Percentiles rank a stretch among this genome's conserved stretches.
Evolutionary conservation across 257 asterid species (phyloP).

Genomic region (Paulownia fortunei): DNA sequence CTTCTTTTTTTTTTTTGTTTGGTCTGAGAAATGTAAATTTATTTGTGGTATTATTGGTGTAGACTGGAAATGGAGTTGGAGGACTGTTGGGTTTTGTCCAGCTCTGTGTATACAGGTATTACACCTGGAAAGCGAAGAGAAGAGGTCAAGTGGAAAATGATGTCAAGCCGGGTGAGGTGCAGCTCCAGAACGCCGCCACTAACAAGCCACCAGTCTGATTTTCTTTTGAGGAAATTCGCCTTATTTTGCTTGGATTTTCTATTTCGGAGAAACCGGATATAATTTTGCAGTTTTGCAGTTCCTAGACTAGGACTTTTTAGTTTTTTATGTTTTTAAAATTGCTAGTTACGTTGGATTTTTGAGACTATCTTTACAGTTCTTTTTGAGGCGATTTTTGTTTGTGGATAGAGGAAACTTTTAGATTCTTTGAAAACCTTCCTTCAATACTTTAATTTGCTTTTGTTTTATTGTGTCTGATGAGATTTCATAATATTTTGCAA

Average conservation of each 20-base stretch:
- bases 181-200: constrained; percentile 22
- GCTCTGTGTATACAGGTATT: constrained; percentile 39
- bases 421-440: too few species aligned
- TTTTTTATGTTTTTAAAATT: background rate
- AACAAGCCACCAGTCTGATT: constrained; percentile 12
- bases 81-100: constrained; percentile 44
- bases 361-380: background rate
- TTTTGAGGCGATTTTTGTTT: background rate
- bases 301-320: background rate
- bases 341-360: background rate
- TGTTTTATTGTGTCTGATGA: too few species aligned
- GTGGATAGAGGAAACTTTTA: too few species aligned
- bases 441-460: too few species aligned
- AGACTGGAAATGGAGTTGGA: constrained; percentile 72
- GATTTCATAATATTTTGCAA: too few species aligned
- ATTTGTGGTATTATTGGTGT: background rate
- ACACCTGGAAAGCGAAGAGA: constrained; percentile 10
- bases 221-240: background rate
- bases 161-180: constrained; percentile 28
- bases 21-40: background rate
- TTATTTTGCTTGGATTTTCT: background rate
- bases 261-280: background rate
- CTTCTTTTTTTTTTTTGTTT: background rate
- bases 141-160: constrained; percentile 3
- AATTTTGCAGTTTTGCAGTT: background rate